These are phyloP conservation scores for Abrus pulchellus DNA, from an alignment of 306 rosid genomes.

Conservation along the genomic window DNA sequence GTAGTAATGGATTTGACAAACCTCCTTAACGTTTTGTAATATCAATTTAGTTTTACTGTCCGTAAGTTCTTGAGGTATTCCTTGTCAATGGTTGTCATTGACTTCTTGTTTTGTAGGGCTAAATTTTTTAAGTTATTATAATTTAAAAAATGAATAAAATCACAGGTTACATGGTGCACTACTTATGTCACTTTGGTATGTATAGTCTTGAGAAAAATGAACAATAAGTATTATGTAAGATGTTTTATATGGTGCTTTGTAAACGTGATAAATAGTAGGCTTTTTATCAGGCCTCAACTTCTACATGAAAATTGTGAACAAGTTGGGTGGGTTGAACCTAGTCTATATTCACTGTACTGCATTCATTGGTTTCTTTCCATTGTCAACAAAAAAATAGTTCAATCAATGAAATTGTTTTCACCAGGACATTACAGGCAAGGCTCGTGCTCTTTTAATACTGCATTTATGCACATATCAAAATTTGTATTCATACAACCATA, in stretches of 20 bases:
- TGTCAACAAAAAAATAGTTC: not conserved
- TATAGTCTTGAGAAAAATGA: not conserved
- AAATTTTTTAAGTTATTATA: not conserved
- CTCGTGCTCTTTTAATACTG: not conserved
- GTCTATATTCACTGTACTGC: not conserved
- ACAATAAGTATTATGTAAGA: not conserved
- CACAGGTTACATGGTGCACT: not conserved
- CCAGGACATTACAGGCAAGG: not conserved
- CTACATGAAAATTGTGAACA: not conserved
- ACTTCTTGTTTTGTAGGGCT: not conserved
- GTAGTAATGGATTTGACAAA: constrained; percentile 7
- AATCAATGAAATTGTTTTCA: not conserved
- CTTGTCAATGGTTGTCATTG: constrained; percentile 1
- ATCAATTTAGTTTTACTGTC: not conserved
- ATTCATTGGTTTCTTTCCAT: constrained; percentile 4
- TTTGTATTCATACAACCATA: not conserved
- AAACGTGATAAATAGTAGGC: not conserved
- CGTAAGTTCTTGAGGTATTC: not conserved
- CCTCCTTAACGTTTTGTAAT: constrained; percentile 1
- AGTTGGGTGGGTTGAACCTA: not conserved
- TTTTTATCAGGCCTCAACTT: not conserved
- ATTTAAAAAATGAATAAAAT: not conserved
- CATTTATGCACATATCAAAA: not conserved
- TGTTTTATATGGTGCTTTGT: not conserved
- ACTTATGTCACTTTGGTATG: not conserved